A percentile compares a stretch with the other conserved stretches of the same genome.
These are phyloP conservation scores for Syzygium grande DNA, from an alignment of 345 rosid species.

Conservation along the genomic window DNA sequence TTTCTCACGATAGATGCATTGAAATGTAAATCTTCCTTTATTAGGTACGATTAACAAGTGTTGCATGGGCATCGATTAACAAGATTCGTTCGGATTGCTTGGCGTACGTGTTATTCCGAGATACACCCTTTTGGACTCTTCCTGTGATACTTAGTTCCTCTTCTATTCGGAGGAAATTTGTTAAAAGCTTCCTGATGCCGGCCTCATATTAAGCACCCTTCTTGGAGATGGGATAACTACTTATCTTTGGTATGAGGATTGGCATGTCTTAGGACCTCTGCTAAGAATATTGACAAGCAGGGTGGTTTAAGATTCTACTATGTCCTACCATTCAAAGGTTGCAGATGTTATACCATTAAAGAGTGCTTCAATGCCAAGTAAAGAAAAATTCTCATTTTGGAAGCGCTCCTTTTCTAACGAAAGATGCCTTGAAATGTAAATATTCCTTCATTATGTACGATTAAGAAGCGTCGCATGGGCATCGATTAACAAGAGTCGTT, in stretches of 20 bases:
- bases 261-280: background rate
- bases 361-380: fast-evolving
- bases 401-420: fast-evolving
- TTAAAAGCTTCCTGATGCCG: too few species aligned
- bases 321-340: background rate
- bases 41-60: background rate
- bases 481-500: background rate
- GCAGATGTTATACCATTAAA: background rate
- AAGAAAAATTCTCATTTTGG: background rate
- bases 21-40: background rate
- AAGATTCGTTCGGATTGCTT: fast-evolving
- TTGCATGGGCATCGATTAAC: fast-evolving
- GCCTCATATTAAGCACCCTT: background rate
- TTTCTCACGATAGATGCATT: fast-evolving
- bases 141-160: too few species aligned
- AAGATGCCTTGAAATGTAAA: background rate
- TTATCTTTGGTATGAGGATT: too few species aligned
- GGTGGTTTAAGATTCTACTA: background rate
- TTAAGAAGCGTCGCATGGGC: background rate
- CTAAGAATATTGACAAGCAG: background rate
- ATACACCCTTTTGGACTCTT: background rate
- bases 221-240: background rate
- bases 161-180: too few species aligned
- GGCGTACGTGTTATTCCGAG: fast-evolving
- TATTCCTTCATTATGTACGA: background rate